Conservation (phyloP, 2,329 filamentous ascomycete species). For the Pseudogymnoascus sp. region DNA sequence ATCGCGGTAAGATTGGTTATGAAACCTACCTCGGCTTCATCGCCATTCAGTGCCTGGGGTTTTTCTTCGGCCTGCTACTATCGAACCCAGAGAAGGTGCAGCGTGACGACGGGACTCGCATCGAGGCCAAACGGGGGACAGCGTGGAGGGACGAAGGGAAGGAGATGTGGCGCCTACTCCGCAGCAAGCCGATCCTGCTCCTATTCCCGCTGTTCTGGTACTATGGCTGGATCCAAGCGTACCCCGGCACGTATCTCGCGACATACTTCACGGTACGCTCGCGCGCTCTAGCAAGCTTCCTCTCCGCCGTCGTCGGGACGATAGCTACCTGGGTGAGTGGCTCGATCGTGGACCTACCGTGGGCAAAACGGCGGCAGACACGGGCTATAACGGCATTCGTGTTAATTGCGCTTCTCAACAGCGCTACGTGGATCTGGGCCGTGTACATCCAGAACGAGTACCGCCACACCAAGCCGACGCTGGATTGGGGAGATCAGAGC, state of each 20-base stretch:
- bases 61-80: constrained; percentile 36
- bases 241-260: constrained; percentile 35
- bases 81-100: constrained; percentile 39
- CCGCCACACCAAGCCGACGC: constrained; percentile 33
- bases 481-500: constrained; percentile 38
- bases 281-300: constrained; percentile 31
- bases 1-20: constrained; percentile 32
- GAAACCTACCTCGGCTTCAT: constrained; percentile 40
- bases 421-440: constrained; percentile 41
- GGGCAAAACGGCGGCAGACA: constrained; percentile 33
- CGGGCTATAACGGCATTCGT: constrained; percentile 35
- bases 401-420: constrained; percentile 37
- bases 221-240: constrained; percentile 33
- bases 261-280: constrained; percentile 38
- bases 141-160: constrained; percentile 28
- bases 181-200: constrained; percentile 32
- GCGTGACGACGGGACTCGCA: constrained; percentile 35
- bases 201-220: constrained; percentile 33
- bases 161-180: constrained; percentile 32
- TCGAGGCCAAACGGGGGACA: constrained; percentile 27
- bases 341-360: constrained; percentile 32
- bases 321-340: constrained; percentile 33
- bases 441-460: constrained; percentile 42
- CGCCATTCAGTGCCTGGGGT: constrained; percentile 40
- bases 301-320: constrained; percentile 12